These are phyloP conservation scores for Atkinsonella texensis DNA, from an alignment of 2,329 filamentous ascomycete genomes.

Conservation along the genomic window DNA sequence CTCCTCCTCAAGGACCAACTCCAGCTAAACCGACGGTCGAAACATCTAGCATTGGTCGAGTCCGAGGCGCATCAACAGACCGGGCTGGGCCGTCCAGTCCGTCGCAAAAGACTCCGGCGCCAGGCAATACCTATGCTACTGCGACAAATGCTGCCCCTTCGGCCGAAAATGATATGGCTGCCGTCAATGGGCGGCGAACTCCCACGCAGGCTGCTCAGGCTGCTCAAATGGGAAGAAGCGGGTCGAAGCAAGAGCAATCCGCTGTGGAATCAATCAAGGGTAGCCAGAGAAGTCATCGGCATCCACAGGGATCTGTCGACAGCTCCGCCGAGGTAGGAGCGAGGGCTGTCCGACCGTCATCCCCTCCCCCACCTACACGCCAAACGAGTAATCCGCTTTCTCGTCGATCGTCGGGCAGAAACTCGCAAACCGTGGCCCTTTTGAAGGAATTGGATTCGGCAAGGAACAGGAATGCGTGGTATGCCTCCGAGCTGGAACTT, in stretches of 20 bases:
- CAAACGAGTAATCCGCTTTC: constrained; percentile 46
- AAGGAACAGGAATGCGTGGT: constrained; percentile 89
- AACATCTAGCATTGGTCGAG: constrained; percentile 27
- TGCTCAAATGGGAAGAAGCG: constrained; percentile 27
- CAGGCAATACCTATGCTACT: constrained; percentile 15
- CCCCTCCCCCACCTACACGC: constrained; percentile 45
- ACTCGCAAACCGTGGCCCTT: constrained; percentile 59
- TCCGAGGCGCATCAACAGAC: constrained; percentile 39
- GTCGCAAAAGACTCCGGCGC: constrained; percentile 15
- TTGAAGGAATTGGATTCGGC: constrained; percentile 77
- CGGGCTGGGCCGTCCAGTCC: constrained; percentile 25
- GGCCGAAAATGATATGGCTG: constrained; percentile 37
- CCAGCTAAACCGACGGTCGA: constrained; percentile 34
- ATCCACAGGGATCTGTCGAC: constrained; percentile 56
- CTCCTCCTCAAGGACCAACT: constrained; percentile 43
- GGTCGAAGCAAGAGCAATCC: constrained; percentile 23
- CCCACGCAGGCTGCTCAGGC: constrained; percentile 45
- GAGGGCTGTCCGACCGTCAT: constrained; percentile 36
- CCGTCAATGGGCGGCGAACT: constrained; percentile 50
- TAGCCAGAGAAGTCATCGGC: constrained; percentile 21
- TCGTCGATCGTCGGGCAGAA: constrained; percentile 47
- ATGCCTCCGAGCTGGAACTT: constrained; percentile 84
- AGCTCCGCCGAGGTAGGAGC: constrained; percentile 48
- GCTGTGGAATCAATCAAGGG: constrained; percentile 20
- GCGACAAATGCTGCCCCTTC: constrained; percentile 14